phyloP scores from a whole-genome alignment of 495 filamentous ascomycete species.

The Penicillium cinerascens region DNA sequence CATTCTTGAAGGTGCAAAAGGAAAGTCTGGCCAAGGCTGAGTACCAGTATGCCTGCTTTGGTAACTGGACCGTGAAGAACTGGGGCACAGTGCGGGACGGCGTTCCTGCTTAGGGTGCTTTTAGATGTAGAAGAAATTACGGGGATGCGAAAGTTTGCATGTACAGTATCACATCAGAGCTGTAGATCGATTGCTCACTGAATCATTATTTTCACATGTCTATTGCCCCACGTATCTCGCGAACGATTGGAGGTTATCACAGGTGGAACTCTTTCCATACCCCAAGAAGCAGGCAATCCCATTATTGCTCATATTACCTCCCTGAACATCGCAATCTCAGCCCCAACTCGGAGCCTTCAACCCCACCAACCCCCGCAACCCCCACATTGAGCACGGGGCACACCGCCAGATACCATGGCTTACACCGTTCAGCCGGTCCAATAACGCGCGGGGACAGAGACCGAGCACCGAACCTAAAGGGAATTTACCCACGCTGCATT shows the following conservation, averaged over 20 bases:
- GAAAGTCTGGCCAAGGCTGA: constrained; percentile 40
- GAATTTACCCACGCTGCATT: neutral
- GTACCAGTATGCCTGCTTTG: constrained; percentile 51
- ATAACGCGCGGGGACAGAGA: neutral
- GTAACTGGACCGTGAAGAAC: constrained; percentile 14
- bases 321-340: neutral
- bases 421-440: neutral
- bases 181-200: neutral
- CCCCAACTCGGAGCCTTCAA: neutral
- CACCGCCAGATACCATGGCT: neutral
- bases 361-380: neutral
- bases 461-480: neutral
- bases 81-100: constrained; percentile 19
- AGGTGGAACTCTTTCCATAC: too few species aligned
- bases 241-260: too few species aligned
- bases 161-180: neutral
- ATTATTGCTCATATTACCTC: neutral
- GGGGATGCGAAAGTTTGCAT: neutral
- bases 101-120: constrained; percentile 13
- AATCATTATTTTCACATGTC: too few species aligned
- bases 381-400: neutral
- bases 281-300: neutral
- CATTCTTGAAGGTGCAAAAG: constrained; percentile 51
- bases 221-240: too few species aligned
- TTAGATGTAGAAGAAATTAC: neutral